Base-by-base conservation (phyloP, 2,329 filamentous ascomycete species). In the Aureobasidium zeae region DNA sequence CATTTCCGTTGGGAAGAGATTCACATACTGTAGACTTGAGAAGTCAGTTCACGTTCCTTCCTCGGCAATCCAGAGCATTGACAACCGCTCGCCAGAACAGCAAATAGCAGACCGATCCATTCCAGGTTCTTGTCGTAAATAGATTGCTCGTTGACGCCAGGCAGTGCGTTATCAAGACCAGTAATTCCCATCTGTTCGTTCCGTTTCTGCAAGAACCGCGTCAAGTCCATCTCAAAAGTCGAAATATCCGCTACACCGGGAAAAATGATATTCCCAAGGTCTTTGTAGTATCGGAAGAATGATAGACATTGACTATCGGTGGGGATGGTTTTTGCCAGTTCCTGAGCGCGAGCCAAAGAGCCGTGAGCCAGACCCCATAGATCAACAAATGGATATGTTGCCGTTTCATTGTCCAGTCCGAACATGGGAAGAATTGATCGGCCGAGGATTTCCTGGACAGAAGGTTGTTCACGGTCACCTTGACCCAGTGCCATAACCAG, bases 341-440 rank as follows among this genome's bases (percentile, higher is more conserved):
- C 74, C 46, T 66, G 70, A 4, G 76, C 68, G 52, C 76, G 71
- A 48, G 72, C 68, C 5, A 73, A 65, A 1, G 73, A 76, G 37
- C 72, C 74, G 45, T 78, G 74, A 2, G 73, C 74, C 5, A 76
- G 50, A 2, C 68, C 77, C 75, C 76, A 80, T 2, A 80, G 60
- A 53, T 79, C 76, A 20, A 80, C 74, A 52, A 80, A 80, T 5
- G 76, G 76, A 53, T 80, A 80, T 7, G 76, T 79, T 3, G 74
- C 74, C 26, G 71, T 75, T 53, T 79, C 76, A 51, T 80, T 79
- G 53, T 79, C 76, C 24, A 80, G 64, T 2, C 76, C 76, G 45
- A 80, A 68, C 44, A 79, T 73, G 0, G 76, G 76, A 16, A 80
- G 59, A 50, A 80, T 76, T 34, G 73, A 76, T 51, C 75, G 76